Evolutionary conservation across 129 eudicot species (phyloP), one percentile per base, ranked within the genome.

Genomic region (Arctium minus): DNA sequence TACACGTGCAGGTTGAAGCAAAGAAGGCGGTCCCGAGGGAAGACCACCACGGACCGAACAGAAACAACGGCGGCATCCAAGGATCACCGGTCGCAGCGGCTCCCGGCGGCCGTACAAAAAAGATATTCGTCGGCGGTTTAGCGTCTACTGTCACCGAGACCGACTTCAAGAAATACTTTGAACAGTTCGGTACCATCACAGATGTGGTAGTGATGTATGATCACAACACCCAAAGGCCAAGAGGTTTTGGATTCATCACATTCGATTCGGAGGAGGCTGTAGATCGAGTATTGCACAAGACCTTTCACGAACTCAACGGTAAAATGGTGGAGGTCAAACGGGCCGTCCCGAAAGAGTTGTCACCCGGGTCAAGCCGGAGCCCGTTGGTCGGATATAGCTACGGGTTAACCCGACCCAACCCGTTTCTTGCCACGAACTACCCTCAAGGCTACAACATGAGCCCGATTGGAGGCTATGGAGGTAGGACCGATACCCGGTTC

Each of bases 21-120:
- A 94, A 94, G 91, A 94, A 92, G 86, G 98, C 98, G 18, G 98
- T 94, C 82, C 98, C 98, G 10, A 90, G 98, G 87, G 98, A 94
- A 77, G 97, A 94, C 77, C 92, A 92, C 77, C 88, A 84, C 82
- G 89, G 88, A 32, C 73, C 83, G 18, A 91, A 81, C 78, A 90
- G 92, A 80, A 91, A 65, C 89, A 85, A 6, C 75, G 83, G 80
- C 53, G 84, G 86, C 81, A 90, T 86, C 70, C 97, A 92, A 84
- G 98, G 98, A 70, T 92, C 96, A 13, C 94, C 94, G 5, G 87
- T 83, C 22, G 83, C 82, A 36, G 94, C 83, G 38, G 94, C 91
- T 73, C 89, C 90, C 32, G 87, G 74, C 11, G 96, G 94, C 32
- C 94, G 96, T 42, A 92, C 98, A 0, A 94, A 92, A 85, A 94